These are phyloP conservation scores for Talaromyces verruculosus DNA, from an alignment of 2,329 filamentous ascomycete genomes.

Conservation along the genomic window DNA sequence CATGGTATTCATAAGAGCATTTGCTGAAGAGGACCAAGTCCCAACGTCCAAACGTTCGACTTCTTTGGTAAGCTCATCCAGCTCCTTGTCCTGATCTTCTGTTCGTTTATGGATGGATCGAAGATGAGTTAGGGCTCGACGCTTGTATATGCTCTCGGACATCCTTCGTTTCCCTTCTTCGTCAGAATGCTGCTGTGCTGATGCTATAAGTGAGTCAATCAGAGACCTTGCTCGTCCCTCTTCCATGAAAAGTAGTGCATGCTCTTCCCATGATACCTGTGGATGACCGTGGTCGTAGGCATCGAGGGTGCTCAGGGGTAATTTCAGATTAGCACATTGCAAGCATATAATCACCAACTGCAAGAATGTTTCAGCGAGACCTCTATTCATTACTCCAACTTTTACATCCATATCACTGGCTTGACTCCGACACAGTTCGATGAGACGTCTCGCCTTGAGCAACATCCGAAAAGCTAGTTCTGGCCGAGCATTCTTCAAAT, in stretches of 20 bases:
- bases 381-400: slow-evolving; percentile 21
- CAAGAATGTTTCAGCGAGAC: slow-evolving; percentile 23
- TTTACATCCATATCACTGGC: slow-evolving; percentile 27
- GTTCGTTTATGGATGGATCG: slow-evolving; percentile 13
- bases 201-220: slow-evolving; percentile 26
- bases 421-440: slow-evolving; percentile 24
- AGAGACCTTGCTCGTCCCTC: slow-evolving; percentile 27
- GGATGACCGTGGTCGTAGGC: slow-evolving; percentile 25
- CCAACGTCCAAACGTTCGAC: slow-evolving; percentile 14
- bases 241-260: slow-evolving; percentile 29
- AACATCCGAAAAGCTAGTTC: slow-evolving; percentile 24
- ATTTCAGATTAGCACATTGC: slow-evolving; percentile 3
- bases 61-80: slow-evolving; percentile 12
- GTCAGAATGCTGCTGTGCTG: background rate
- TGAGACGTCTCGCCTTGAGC: slow-evolving; percentile 24
- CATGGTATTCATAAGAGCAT: slow-evolving; percentile 25
- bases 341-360: slow-evolving; percentile 25
- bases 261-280: slow-evolving; percentile 25
- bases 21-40: slow-evolving; percentile 23
- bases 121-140: slow-evolving; percentile 18
- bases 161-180: slow-evolving; percentile 9
- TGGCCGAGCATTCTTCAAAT: slow-evolving; percentile 22
- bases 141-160: slow-evolving; percentile 17
- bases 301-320: slow-evolving; percentile 21
- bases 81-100: slow-evolving; percentile 9